Evolutionary conservation across 2,329 filamentous ascomycete genomes (phyloP).

Genomic region (Aspergillus bombycis): DNA sequence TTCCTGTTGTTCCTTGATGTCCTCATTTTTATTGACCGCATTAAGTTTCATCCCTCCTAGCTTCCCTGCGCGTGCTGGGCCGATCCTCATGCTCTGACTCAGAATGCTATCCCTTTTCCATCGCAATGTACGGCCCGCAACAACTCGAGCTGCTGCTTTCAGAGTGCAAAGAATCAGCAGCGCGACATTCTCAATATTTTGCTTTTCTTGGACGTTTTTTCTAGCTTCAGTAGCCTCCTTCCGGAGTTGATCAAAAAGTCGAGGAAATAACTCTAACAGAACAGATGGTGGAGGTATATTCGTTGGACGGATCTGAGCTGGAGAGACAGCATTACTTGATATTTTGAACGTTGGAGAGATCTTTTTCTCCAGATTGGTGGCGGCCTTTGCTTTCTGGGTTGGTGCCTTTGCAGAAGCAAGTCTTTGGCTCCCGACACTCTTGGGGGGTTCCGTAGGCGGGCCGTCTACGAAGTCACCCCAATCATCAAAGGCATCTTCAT

Average conservation of each 20-base stretch:
- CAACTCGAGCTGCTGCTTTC: constrained; percentile 72
- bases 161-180: constrained; percentile 33
- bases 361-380: constrained; percentile 1
- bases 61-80: constrained; percentile 71
- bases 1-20: constrained; percentile 82
- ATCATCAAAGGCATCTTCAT: constrained; percentile 32
- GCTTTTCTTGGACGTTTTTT: constrained; percentile 55
- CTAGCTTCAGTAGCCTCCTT: constrained; percentile 68
- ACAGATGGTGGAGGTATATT: constrained; percentile 89
- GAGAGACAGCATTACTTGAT: constrained; percentile 8
- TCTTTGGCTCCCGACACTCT: constrained; percentile 1
- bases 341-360: constrained; percentile 12
- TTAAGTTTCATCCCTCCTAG: constrained; percentile 86
- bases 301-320: constrained; percentile 62
- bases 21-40: constrained; percentile 80
- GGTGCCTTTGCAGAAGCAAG: not conserved
- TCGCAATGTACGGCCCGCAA: constrained; percentile 80
- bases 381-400: constrained; percentile 2
- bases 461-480: constrained; percentile 59
- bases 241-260: constrained; percentile 68
- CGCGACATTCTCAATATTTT: constrained; percentile 23
- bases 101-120: constrained; percentile 90
- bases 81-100: constrained; percentile 85
- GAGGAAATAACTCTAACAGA: constrained; percentile 74
- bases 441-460: constrained; percentile 13